Evolutionary conservation across 1,139 yeast species (phyloP), one percentile per base, ranked within the genome.

Genomic region (Diutina rugosa): DNA sequence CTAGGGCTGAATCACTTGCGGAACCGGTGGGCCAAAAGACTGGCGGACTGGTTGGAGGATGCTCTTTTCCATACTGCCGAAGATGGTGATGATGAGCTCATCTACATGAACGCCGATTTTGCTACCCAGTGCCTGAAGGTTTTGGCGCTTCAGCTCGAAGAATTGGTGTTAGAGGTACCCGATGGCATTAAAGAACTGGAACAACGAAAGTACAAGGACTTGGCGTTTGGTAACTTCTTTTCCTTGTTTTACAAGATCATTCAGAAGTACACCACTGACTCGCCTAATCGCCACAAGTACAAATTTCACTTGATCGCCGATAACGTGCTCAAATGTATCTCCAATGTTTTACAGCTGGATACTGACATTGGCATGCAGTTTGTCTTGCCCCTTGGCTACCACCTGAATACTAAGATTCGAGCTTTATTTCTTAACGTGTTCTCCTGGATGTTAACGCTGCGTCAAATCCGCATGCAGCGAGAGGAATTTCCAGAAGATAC

Each of bases 301-400:
- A 85, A 86, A 63, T 72, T 82, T 32, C 74, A 78, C 41, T 68
- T 72, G 12, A 75, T 87, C 38, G 79, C 83, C 32, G 88, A 85
- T 30, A 82, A 85, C 65, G 82, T 87, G n/a, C 80, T 88, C 56
- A 73, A 75, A 46, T 81, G 89, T 47, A 74, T 89, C 55, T 82
- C 91, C 1, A 86, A 86, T 61, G 68, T 90, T 51, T 72, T 90
- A 55, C 84, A 80, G 62, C 79, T 87, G 10, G 90, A 90, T 64
- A 82, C 86, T 2, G 90, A 86, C 60, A 83, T 87, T 55, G 96
- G 96, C 9, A 74, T 89, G 65, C 84, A 82, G 57, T 82, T 82
- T 67, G 90, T 91, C 0, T 69, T 90, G 16, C 90, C 95, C 0
- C 74, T 89, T 64, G 95, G 96, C 0, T 87, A 83, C 63, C 90